Evolutionary conservation across 2,329 filamentous ascomycete genomes (phyloP), one percentile per base, ranked within the genome.

Genomic region (Hymenoscyphus infarciens): DNA sequence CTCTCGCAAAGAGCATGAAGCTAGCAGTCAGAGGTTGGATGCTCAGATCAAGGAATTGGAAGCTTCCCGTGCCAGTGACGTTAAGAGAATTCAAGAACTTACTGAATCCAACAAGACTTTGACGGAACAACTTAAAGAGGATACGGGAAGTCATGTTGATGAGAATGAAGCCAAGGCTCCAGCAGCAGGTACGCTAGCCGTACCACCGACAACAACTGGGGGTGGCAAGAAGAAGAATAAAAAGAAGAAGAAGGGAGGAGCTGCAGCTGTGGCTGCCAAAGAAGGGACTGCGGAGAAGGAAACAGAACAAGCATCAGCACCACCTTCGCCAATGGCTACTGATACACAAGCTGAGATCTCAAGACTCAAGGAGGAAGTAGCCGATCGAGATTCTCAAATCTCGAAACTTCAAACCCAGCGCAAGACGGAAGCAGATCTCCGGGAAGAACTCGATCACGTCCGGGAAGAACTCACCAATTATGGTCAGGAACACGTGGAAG

Each of bases 381-480:
- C 63, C 8, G 61, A 70, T 4, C 69, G 69, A 38, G 87, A 93
- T 67, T 80, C 81, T 1, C 86, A 87, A 45, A 92, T 97, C 59
- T 86, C 91, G 60, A 83, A 82, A 15, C 79, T 97, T 5, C 84
- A 84, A 29, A 83, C 84, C 61, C 88, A 89, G 74, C 80, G 91
- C 56, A 86, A 87, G 72, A 90, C 87, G 16, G 90, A 95, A 62
- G 91, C 94, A 60, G 88, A 88, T 22, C 79, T 96, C 53, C 83
- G 85, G 29, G 93, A 97, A 70, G 93, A 98, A 76, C 90, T 97
- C 63, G 92, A 96, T 70, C 87, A 85, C 3, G 79, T 98, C 64
- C 86, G 89, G 58, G 91, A 96, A 61, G 90, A 93, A 67, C 79
- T 98, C 7, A 77, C 94, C 53, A 82, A 86, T 57, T 86, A 96